phyloP scores from a whole-genome alignment of 1,284 basidiomycete genomes.

The Polyporus tsugae region DNA sequence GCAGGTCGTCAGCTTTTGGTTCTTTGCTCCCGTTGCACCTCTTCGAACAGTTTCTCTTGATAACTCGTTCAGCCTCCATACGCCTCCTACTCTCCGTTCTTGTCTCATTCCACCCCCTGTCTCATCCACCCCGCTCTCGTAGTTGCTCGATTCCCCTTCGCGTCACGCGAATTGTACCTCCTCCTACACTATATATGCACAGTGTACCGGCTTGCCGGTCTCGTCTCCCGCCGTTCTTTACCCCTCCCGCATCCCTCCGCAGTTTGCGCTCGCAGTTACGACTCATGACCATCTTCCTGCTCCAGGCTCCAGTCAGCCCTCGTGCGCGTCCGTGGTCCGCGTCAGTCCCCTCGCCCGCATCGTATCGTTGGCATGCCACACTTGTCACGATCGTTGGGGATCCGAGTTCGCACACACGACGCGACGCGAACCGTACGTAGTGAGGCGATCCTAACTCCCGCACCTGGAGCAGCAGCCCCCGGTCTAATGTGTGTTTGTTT shows the following conservation, averaged over 20 bases:
- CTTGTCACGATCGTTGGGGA: not conserved
- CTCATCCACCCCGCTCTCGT: not conserved
- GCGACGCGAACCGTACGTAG: no score
- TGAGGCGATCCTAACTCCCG: not conserved
- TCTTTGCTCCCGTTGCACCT: not conserved
- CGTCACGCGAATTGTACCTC: not conserved
- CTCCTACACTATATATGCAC: not conserved
- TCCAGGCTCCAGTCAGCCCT: not conserved
- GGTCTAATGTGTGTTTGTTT: not conserved
- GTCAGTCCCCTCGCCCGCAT: not conserved
- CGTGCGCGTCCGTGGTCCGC: not conserved
- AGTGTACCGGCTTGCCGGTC: not conserved
- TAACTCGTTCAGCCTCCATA: not conserved
- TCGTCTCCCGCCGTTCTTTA: not conserved
- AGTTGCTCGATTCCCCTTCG: not conserved
- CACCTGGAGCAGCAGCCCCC: not conserved
- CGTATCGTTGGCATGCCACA: no score
- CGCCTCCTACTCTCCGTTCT: not conserved
- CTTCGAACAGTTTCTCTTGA: not conserved
- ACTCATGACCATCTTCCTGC: slow-evolving; percentile 4
- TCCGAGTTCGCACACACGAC: no score
- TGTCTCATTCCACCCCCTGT: not conserved
- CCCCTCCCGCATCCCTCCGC: not conserved
- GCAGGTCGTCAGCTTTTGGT: not conserved
- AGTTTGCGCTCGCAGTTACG: not conserved